These are phyloP conservation scores for Neurospora sp. DNA, from an alignment of 2,329 filamentous ascomycete species.

Conservation along the genomic window DNA sequence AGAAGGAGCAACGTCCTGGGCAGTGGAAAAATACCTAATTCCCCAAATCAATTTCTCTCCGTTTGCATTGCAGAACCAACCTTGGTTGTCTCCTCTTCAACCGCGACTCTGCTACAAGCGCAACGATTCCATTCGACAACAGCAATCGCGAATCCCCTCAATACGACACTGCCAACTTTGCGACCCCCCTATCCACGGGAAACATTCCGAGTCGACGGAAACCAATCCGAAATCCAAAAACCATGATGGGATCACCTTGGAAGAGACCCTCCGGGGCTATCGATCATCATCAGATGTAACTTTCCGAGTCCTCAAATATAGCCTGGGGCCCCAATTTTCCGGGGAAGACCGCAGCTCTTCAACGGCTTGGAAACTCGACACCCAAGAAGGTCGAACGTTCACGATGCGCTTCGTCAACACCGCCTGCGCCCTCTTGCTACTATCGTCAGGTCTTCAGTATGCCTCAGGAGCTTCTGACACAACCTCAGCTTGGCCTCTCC, in stretches of 20 bases:
- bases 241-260: background rate
- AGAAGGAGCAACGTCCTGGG: background rate
- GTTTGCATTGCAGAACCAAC: background rate
- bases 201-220: background rate
- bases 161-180: background rate
- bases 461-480: background rate
- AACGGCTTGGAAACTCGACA: background rate
- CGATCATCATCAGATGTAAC: background rate
- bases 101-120: background rate
- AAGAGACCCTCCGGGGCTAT: background rate
- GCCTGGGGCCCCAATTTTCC: background rate
- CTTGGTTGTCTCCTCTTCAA: background rate
- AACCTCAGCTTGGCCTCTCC: constrained; percentile 10
- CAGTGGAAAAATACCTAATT: background rate
- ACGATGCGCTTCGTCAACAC: background rate
- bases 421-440: background rate
- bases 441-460: background rate
- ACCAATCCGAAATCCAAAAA: background rate
- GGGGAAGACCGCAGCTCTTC: background rate
- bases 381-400: background rate
- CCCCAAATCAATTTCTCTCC: background rate
- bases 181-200: background rate
- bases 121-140: background rate
- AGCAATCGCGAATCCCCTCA: background rate
- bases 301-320: background rate